Evolutionary conservation across 352 stramenopile species (phyloP), one percentile per base, ranked within the genome.

Genomic region (Phytophthora vignae): DNA sequence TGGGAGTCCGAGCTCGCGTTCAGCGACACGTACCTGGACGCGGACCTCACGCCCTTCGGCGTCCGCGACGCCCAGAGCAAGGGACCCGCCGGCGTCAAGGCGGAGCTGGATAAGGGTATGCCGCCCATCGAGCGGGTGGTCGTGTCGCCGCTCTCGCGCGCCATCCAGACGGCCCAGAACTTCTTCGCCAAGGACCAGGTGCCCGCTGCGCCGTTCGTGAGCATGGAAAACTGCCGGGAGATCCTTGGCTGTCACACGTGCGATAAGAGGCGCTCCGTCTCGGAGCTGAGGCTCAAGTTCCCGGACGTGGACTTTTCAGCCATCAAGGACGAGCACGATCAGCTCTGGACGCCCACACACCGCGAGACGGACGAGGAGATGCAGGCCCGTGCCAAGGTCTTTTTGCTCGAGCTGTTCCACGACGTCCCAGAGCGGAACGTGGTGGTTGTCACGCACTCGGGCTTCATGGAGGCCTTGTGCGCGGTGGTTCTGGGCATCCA

Each of bases 1-100:
- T 95, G 85, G 87, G 83, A 92, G 33, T 75, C 71, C 48, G 80
- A 91, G 42, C 76, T 90, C 49, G 87, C 87, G 19, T 87, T 80
- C 60, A 73, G 77, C 17, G 81, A 90, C 14, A 66, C 57, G 49
- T 93, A 84, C 54, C 69, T 95, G n/a, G 85, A 95, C 56, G 76
- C 85, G 0, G 78, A 89, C 10, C 73, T 95, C 48, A 93, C 88
- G 9, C 67, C 69, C 1, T 88, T 91, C 42, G 85, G 85, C 19
- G 69, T 90, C 36, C 53, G 69, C 9, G 83, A 93, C 33, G 83
- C 88, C 0, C 65, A 77, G 22, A 73, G 42, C 33, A 90, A 88
- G 55, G 83, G 85, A 0, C 76, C 74, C 0, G 22, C 54, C 0
- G 72, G 73, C 10, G 38, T 94, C 0, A 44, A 68, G 11, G 38